Evolutionary conservation across 75 land plant genomes (phyloP).

Genomic region (Adiantum capillusveneris): DNA sequence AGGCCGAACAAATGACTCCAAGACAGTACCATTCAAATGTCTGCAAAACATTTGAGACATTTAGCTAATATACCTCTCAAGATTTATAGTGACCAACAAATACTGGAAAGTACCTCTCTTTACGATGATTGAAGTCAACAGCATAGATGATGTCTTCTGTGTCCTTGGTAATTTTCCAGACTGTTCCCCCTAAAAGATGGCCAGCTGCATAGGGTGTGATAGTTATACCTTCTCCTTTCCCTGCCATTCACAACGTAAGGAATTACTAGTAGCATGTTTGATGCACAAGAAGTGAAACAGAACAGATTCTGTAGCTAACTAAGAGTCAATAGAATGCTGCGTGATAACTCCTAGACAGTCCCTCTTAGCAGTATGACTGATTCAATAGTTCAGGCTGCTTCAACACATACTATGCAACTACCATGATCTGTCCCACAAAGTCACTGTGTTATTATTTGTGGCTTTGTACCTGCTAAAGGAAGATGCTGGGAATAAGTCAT

Average conservation of each 20-base stretch:
- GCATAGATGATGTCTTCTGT: conserved; percentile 99
- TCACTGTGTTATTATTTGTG: too few relatives aligned
- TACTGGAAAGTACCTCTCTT: conserved; percentile 97
- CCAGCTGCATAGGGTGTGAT: conserved; percentile 96
- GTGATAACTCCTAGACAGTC: too few relatives aligned
- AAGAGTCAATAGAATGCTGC: too few relatives aligned
- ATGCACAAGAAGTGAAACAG: too few relatives aligned
- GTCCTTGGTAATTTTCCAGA: conserved; percentile 97
- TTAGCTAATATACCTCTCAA: not conserved
- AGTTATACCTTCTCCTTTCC: conserved; percentile 94
- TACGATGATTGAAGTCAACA: conserved; percentile 95
- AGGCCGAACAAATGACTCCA: conserved; percentile 93
- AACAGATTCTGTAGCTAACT: too few relatives aligned
- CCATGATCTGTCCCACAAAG: too few relatives aligned
- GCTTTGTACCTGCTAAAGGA: conserved; percentile 57
- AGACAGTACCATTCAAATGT: conserved; percentile 85
- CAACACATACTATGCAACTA: too few relatives aligned
- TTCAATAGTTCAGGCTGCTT: too few relatives aligned
- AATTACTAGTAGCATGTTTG: not conserved
- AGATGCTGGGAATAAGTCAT: conserved; percentile 85
- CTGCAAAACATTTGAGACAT: conserved; percentile 35
- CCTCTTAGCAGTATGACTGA: too few relatives aligned
- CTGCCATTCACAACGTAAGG: too few relatives aligned
- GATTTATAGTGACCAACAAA: not conserved
- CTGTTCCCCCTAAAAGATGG: conserved; percentile 84